Evolutionary conservation across 805 yeast genomes (phyloP).

Genomic region (Debaryomyces prosopidis): DNA sequence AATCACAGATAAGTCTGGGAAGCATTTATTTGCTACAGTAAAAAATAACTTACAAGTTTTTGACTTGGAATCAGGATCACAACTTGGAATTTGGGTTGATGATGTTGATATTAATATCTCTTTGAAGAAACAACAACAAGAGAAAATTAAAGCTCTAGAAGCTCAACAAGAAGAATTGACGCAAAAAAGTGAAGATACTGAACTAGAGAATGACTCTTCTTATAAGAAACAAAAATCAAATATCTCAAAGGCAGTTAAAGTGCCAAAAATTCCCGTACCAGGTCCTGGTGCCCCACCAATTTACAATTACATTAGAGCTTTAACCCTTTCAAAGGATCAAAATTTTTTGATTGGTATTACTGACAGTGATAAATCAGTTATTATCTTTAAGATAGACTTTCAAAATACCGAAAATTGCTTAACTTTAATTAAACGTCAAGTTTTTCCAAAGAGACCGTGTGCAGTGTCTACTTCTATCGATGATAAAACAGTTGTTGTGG

Average conservation of each 20-base stretch:
- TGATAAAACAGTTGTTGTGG: constrained; percentile 58
- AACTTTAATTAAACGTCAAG: constrained; percentile 62
- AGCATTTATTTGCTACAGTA: constrained; percentile 53
- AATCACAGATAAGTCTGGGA: constrained; percentile 44
- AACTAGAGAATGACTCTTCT: constrained; percentile 10
- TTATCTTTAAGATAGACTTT: constrained; percentile 52
- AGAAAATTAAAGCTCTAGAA: constrained; percentile 32
- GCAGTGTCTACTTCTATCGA: constrained; percentile 63
- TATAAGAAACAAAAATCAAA: constrained; percentile 32
- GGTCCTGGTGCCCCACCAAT: constrained; percentile 71
- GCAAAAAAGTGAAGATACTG: constrained; percentile 20
- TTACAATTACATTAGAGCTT: constrained; percentile 65
- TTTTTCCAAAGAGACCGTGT: constrained; percentile 91
- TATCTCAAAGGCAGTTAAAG: constrained; percentile 20
- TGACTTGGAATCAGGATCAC: constrained; percentile 34
- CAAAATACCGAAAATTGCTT: constrained; percentile 40
- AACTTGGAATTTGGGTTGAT: constrained; percentile 66
- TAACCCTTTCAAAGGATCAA: constrained; percentile 53
- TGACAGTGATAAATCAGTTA: constrained; percentile 80
- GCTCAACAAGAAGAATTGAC: constrained; percentile 17
- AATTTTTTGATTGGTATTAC: constrained; percentile 64
- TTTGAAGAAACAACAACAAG: constrained; percentile 49
- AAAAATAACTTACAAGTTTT: constrained; percentile 62
- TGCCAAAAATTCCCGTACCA: constrained; percentile 58
- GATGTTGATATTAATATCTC: constrained; percentile 47